Base-by-base conservation (phyloP, 164 flowering plant species). In the Dillenia turbinata region DNA sequence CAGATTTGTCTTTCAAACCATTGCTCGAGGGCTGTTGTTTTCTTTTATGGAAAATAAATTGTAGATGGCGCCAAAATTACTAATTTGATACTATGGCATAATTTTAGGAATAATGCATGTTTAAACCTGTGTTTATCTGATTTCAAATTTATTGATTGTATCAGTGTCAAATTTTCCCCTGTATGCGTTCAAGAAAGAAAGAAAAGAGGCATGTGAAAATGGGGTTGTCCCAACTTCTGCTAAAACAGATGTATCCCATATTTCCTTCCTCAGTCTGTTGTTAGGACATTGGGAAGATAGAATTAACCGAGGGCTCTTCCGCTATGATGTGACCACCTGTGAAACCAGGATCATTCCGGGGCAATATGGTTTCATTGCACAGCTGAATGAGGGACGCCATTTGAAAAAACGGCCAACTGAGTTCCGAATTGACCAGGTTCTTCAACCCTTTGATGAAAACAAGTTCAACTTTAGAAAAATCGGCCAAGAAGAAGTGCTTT, bases 401-500 rank as follows among this genome's bases (percentile, higher is more conserved):
- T 78, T 87, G 54, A 83, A 89, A 85, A 91, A 91, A 66, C 75
- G 96, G 19, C 88, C 94, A 3, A 87, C 96, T 2, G 97, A 91
- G 72, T 91, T 91, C 60, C 71, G 86, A 13, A 84, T 88, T 16
- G 92, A 92, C 56, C 67, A 72, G 71, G 96, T 89, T 8, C 81
- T 92, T 44, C 98, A 92, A 73, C 81, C 94, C 10, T 92, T 92
- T 66, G 98, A 92, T 70, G 84, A 65, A 48, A 82, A 46, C 65
- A 89, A 89, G 62, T 92, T 92, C 84, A 92, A 88, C 61, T 92
- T 92, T 78, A 88, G 90, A 50, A 89, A 92, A 68, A 85, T 89
- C 69, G 98, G 98, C 10, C 90, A 92, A 61, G 98, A 92, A 62
- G 96, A 91, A 67, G 85, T 85, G 51, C 84, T 89, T 50, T 88